Base-by-base conservation (phyloP, 1,284 basidiomycete genomes). In the Mycosarcoma mackinlayi region DNA sequence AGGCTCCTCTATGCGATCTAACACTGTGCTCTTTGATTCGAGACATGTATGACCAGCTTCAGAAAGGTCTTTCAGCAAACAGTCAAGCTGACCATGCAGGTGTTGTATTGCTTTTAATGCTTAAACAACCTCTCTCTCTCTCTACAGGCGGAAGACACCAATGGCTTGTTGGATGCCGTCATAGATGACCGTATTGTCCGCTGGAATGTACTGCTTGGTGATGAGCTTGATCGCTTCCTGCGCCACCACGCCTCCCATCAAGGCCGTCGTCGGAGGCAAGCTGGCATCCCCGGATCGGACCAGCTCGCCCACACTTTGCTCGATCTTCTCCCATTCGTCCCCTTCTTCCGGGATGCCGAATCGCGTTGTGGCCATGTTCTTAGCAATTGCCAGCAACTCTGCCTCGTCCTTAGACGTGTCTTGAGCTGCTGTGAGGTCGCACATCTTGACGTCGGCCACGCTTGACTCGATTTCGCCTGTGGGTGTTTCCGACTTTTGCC, bases 211-310 rank as follows among this genome's bases (percentile, higher is more conserved):
- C 84, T 98, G 96, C 79, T 89, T 90, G 63, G 95, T 98, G 76
- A 97, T 90, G 83, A 98, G 87, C 87, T 99, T 98, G 87, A 98
- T 98, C 7, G 90, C 89, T 84, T 98, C 96, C 77, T 98, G 96
- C n/a, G 93, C 93, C 24, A 94, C 91, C 18, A 98, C 84, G 0
- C 95, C 96, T 14, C 96, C 96, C 3, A 98, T 84, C 78, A 98
- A 89, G 0, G 94, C 94, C 0, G 96, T 92, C 0, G 91, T 94
- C 68, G 93, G 94, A 0, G 95, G 94, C 1, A 98, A 84, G 73
- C 95, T 92, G 1, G 92, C 61, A 34, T 75, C 66, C 3, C 92
- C 93, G 1, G 93, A 88, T 16, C 94, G 89, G 1, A 76, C 67
- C 92, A 94, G 84, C 83, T 98, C 95, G 45, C 89, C 89, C 10